Evolutionary conservation across 2,329 filamentous ascomycete genomes (phyloP).

Genomic region (Exophiala spinifera): DNA sequence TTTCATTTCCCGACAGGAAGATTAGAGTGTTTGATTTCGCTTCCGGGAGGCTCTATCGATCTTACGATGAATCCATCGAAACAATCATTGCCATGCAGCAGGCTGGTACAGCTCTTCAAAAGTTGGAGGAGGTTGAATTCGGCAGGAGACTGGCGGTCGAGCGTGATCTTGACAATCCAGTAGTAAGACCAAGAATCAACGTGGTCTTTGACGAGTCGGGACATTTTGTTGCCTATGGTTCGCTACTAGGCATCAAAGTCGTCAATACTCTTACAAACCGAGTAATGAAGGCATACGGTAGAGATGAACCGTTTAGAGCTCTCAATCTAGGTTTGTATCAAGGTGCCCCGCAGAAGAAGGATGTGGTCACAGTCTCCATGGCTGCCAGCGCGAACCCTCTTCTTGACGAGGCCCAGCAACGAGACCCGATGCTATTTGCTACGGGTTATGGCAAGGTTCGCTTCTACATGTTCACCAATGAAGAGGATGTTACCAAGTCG

Average conservation of each 20-base stretch:
- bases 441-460: conserved; percentile 84
- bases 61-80: conserved; percentile 89
- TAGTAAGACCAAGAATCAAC: conserved; percentile 69
- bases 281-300: conserved; percentile 84
- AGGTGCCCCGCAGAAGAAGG: conserved; percentile 91
- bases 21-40: conserved; percentile 91
- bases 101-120: conserved; percentile 76
- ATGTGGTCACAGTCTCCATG: conserved; percentile 92
- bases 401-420: conserved; percentile 82
- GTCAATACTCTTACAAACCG: conserved; percentile 94
- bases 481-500: conserved; percentile 76
- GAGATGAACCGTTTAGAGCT: conserved; percentile 81
- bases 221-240: conserved; percentile 92
- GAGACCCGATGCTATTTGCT: conserved; percentile 82
- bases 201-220: conserved; percentile 94
- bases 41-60: conserved; percentile 80
- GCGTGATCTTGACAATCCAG: conserved; percentile 72
- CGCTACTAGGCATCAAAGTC: conserved; percentile 87
- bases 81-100: conserved; percentile 94
- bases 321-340: conserved; percentile 87
- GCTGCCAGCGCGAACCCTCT: conserved; percentile 91
- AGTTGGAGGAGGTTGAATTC: conserved; percentile 87
- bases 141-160: conserved; percentile 83
- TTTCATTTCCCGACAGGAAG: conserved; percentile 91
- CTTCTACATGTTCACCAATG: conserved; percentile 98